Percentiles rank a stretch among this genome's conserved stretches.
Evolutionary conservation across 495 filamentous ascomycete genomes (phyloP).

Genomic region (Aspergillus nidulans): DNA sequence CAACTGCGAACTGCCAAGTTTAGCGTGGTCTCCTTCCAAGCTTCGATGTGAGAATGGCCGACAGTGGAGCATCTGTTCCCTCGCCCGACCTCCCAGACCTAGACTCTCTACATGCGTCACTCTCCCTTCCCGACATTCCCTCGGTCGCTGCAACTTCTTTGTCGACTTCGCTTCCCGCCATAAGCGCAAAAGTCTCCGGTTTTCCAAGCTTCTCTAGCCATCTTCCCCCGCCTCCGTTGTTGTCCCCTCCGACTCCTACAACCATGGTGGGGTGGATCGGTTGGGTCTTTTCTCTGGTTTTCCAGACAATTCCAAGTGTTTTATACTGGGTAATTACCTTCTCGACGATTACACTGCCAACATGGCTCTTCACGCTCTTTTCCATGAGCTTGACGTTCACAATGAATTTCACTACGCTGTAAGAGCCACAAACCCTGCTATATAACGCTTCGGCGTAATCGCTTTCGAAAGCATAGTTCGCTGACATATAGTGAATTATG

Average conservation of each 20-base stretch:
- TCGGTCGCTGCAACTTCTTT: conserved; percentile 11
- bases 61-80: conserved; percentile 12
- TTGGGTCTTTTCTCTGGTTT: conserved; percentile 39
- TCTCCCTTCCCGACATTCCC: conserved; percentile 1
- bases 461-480: not conserved
- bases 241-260: conserved; percentile 29
- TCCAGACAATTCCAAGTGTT: conserved; percentile 60
- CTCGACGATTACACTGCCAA: conserved; percentile 80
- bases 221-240: conserved; percentile 24
- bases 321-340: conserved; percentile 83
- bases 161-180: conserved; percentile 19
- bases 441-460: too few relatives aligned
- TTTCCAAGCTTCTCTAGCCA: conserved; percentile 21
- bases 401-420: conserved; percentile 97
- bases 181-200: conserved; percentile 20
- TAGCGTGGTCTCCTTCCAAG: conserved; percentile 12
- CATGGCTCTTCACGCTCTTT: conserved; percentile 86
- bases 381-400: conserved; percentile 96
- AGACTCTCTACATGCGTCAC: conserved; percentile 9
- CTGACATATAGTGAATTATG: conserved; percentile 13
- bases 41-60: conserved; percentile 16
- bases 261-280: conserved; percentile 45
- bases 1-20: not conserved
- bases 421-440: conserved; percentile 25
- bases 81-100: conserved; percentile 9